Evolutionary conservation across 352 stramenopile genomes (phyloP), one percentile per base, ranked within the genome.

Genomic region (Phytophthora constricta): DNA sequence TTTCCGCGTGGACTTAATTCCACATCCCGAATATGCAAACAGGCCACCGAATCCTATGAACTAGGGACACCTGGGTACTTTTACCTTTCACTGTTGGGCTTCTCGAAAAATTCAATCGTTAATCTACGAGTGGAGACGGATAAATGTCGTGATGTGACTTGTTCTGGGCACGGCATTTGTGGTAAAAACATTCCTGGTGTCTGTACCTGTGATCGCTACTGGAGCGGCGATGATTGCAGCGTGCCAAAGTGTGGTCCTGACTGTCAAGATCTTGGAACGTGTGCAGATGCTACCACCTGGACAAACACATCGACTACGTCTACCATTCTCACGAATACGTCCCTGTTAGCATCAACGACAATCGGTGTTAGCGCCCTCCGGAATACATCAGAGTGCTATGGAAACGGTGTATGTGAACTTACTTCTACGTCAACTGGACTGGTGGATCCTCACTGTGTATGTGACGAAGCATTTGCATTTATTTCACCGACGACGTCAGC

Each of bases 121-220:
- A 72, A 64, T 22, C 46, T 94, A 1, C 62, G 54, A 0, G 69
- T 92, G 41, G 73, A 91, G 60, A 84, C 82, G 0, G 84, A 92
- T 43, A 88, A 90, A 58, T 93, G 83, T 63, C 79, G 74, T 33
- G 76, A 72, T 54, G 70, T 90, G n/a, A 76, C 60, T 9, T 92
- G 84, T 52, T 91, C 80, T 0, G 58, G 76, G 22, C 83, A 87
- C 26, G 86, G 84, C n/a, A 62, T 4, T 2, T 92, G 84, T 26
- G 81, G 83, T n/a, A 60, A 84, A 61, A 77, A 88, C 43, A 87
- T 76, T 28, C 77, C 82, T 23, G 87, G 86, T 20, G 72, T 94
- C 0, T 95, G 86, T 42, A 79, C 65, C 5, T 95, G 87, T 54
- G 68, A 92, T 63, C 82, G 81, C 9, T 91, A 89, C 45, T 95